phyloP scores from a whole-genome alignment of 2,329 filamentous ascomycete species.

The Xylaria sp. region DNA sequence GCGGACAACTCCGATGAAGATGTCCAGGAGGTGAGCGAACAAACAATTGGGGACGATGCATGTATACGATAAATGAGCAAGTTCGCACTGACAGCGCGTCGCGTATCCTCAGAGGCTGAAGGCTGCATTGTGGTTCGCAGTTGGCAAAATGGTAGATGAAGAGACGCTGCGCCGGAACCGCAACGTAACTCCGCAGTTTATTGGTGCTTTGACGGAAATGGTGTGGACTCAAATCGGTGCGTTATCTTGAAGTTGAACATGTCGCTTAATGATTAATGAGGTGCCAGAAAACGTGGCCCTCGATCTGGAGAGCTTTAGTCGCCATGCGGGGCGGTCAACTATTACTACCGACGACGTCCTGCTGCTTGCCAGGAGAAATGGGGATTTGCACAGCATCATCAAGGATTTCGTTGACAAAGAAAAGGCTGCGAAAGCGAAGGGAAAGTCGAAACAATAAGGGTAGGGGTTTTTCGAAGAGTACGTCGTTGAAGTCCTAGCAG shows the following conservation, averaged over 20 bases:
- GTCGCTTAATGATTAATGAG: slow-evolving; percentile 26
- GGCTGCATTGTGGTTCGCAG: slow-evolving; percentile 83
- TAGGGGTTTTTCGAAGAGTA: background rate
- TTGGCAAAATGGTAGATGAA: slow-evolving; percentile 90
- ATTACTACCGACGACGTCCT: slow-evolving; percentile 89
- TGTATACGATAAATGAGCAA: background rate
- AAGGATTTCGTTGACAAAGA: slow-evolving; percentile 72
- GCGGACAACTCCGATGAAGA: slow-evolving; percentile 49
- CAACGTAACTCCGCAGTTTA: slow-evolving; percentile 93
- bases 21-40: slow-evolving; percentile 46
- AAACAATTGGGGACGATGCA: background rate
- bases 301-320: slow-evolving; percentile 68
- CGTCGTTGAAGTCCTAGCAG: background rate
- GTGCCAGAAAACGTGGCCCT: slow-evolving; percentile 64
- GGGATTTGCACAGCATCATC: slow-evolving; percentile 82
- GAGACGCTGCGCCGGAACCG: slow-evolving; percentile 77
- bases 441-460: slow-evolving; percentile 46
- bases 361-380: slow-evolving; percentile 86
- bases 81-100: slow-evolving; percentile 14
- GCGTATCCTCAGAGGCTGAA: slow-evolving; percentile 73
- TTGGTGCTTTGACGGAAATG: slow-evolving; percentile 79
- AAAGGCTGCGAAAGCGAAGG: slow-evolving; percentile 58
- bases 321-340: slow-evolving; percentile 83
- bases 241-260: slow-evolving; percentile 5
- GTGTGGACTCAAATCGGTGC: slow-evolving; percentile 81